Evolutionary conservation across 2,329 filamentous ascomycete species (phyloP).

Genomic region (Arachnomyces sp.): DNA sequence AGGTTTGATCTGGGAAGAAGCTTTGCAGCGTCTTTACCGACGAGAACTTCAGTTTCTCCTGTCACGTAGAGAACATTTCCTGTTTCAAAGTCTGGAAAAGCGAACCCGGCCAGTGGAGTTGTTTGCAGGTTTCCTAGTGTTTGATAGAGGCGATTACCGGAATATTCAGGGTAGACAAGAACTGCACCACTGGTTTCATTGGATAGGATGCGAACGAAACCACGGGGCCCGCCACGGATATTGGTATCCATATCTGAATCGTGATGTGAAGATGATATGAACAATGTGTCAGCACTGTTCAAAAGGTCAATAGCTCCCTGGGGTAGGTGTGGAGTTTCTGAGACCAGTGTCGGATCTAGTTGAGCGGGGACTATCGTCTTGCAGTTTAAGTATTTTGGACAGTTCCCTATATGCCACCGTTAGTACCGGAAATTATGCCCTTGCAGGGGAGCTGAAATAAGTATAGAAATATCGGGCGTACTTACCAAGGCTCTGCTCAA

Average conservation of each 20-base stretch:
- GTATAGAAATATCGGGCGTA: conserved; percentile 5
- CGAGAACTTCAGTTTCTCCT: conserved; percentile 58
- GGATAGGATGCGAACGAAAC: conserved; percentile 63
- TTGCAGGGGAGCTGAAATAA: not conserved
- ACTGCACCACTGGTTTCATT: conserved; percentile 43
- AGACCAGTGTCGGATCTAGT: conserved; percentile 48
- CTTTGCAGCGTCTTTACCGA: conserved; percentile 54
- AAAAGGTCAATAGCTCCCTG: conserved; percentile 53
- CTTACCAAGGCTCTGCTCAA: conserved; percentile 60
- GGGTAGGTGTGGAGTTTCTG: conserved; percentile 43
- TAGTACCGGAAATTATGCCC: conserved; percentile 8
- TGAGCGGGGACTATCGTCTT: conserved; percentile 54
- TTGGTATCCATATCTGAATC: conserved; percentile 71
- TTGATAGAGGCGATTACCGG: conserved; percentile 77
- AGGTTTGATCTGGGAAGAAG: conserved; percentile 65
- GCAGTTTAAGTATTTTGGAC: conserved; percentile 78
- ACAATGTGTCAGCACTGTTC: conserved; percentile 63
- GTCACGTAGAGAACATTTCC: conserved; percentile 69
- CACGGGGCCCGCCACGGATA: conserved; percentile 65
- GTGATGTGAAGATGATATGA: conserved; percentile 62
- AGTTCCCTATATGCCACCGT: conserved; percentile 53
- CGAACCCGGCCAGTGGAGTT: conserved; percentile 61
- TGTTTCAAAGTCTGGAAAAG: conserved; percentile 65
- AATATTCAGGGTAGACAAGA: conserved; percentile 74
- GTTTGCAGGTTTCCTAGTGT: conserved; percentile 68